These are phyloP conservation scores for Leccinellum albellum DNA, from an alignment of 768 basidiomycete genomes.

Conservation along the genomic window DNA sequence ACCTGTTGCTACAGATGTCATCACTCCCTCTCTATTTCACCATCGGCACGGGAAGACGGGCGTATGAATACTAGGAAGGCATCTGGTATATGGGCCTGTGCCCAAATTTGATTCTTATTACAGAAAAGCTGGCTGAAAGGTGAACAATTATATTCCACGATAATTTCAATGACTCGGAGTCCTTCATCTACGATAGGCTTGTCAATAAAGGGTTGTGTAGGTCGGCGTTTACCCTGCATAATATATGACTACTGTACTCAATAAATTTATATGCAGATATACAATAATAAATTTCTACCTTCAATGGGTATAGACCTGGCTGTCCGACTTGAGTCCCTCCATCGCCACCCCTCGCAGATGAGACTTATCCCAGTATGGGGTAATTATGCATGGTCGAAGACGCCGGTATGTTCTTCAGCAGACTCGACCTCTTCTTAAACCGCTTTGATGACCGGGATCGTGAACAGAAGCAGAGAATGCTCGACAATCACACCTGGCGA, in stretches of 20 bases:
- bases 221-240: not conserved
- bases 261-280: not conserved
- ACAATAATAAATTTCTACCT: not conserved
- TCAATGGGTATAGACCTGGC: not conserved
- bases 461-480: not conserved
- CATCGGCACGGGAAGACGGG: not conserved
- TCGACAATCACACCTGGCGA: not conserved
- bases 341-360: not conserved
- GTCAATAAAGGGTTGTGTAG: not conserved
- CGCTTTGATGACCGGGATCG: not conserved
- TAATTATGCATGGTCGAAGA: not conserved
- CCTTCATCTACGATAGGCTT: not conserved
- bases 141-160: constrained; percentile 9
- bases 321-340: not conserved
- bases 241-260: not conserved
- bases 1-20: constrained; percentile 20
- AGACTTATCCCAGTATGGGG: not conserved
- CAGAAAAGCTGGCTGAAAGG: constrained; percentile 15
- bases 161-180: not conserved
- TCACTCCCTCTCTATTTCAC: constrained; percentile 17
- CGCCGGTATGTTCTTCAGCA: not conserved
- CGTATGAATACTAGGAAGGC: not conserved
- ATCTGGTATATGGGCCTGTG: constrained; percentile 21
- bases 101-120: constrained; percentile 16
- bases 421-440: not conserved